These are phyloP conservation scores for Podospora comata DNA, from an alignment of 495 filamentous ascomycete genomes.

Conservation along the genomic window DNA sequence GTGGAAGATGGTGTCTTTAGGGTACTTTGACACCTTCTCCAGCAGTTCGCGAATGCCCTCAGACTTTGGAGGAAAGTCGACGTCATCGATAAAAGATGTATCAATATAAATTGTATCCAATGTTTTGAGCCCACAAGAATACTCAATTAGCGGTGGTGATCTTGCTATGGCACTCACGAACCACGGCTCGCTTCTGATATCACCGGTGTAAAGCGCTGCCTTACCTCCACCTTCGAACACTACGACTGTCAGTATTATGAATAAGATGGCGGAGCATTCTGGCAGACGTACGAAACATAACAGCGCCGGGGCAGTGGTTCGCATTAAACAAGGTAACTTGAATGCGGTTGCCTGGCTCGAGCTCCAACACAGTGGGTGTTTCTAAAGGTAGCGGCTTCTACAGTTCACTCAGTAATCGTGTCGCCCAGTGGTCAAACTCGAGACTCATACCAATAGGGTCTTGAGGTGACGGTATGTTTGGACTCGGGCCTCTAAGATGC, in stretches of 20 bases:
- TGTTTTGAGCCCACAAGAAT: constrained; percentile 59
- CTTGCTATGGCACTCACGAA: constrained; percentile 57
- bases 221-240: constrained; percentile 75
- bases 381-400: constrained; percentile 80
- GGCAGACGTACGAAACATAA: constrained; percentile 66
- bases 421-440: constrained; percentile 31
- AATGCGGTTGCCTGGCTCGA: constrained; percentile 62
- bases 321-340: constrained; percentile 85
- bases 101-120: constrained; percentile 85
- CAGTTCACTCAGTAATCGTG: constrained; percentile 10
- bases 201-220: constrained; percentile 86
- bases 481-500: constrained; percentile 68
- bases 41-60: constrained; percentile 75
- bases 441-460: constrained; percentile 48
- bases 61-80: constrained; percentile 55
- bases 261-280: not conserved
- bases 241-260: constrained; percentile 14
- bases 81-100: constrained; percentile 64
- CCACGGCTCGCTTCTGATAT: constrained; percentile 70
- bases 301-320: constrained; percentile 87
- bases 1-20: constrained; percentile 74
- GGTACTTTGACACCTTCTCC: constrained; percentile 64
- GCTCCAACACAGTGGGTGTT: constrained; percentile 74
- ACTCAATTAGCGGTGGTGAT: constrained; percentile 73
- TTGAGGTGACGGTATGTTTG: constrained; percentile 72